Base-by-base conservation (phyloP, 139 green algal species). In the Coelastrella sp. region DNA sequence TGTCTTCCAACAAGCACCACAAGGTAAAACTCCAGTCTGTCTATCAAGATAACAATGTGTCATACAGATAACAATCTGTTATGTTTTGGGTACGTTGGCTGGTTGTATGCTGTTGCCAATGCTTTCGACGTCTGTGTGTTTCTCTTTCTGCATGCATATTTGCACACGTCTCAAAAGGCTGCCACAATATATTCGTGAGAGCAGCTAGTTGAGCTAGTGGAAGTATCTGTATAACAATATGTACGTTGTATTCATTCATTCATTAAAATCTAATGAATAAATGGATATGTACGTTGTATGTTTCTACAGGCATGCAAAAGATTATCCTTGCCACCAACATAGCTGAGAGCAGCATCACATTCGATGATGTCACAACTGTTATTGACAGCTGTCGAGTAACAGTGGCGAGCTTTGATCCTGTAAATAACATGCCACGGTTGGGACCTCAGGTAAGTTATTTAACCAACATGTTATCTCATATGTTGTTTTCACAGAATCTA, bases 261-360 rank as follows among this genome's bases (percentile, higher is more conserved):
- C 48, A 57, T 0, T 57, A 15, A 57, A 57, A 15, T 2, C 48
- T 23, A n/a, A n/a, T n/a, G n/a, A n/a, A n/a, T n/a, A n/a, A n/a
- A n/a, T n/a, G n/a, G n/a, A n/a, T n/a, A n/a, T n/a, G n/a, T n/a
- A n/a, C n/a, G n/a, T n/a, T n/a, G n/a, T n/a, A n/a, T n/a, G n/a
- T 1, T 5, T 57, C 0, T 59, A 43, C 41, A 41, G 90, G 90
- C 41, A 41, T 91, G 11, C 85, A 85, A 8, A 95, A 95, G 64
- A 86, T 94, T 6, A 89, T 94, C 17, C 66, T 94, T 40, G 81
- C 91, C 4, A 94, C 91, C 79, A 94, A 93, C 84, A 89, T 94
- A 27, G 91, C 90, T 3, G 90, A 94, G 83, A 94, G 88, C 45
- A 87, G 74, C n/a, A 90, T 94, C 83, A 94, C 91, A 25, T 94